These are phyloP conservation scores for Nitzschia sp. DNA, from an alignment of 108 stramenopile species.

Conservation along the genomic window DNA sequence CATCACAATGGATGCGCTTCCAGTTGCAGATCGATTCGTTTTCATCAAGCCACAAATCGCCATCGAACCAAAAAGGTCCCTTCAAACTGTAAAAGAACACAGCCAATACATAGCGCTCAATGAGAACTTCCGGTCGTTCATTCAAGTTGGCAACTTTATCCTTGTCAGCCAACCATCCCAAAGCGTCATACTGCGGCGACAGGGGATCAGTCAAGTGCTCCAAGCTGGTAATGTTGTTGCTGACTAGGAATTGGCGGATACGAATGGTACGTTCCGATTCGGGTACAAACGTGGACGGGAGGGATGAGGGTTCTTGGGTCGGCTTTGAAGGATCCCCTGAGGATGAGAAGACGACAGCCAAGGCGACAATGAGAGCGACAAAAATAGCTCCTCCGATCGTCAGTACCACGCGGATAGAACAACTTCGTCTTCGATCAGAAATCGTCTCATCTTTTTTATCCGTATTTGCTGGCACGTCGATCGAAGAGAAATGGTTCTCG, in stretches of 20 bases:
- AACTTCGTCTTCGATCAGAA: too few relatives aligned
- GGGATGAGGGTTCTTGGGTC: neutral
- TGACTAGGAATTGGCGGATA: neutral
- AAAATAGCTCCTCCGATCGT: too few relatives aligned
- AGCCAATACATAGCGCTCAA: slow-evolving; percentile 4
- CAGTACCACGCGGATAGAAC: too few relatives aligned
- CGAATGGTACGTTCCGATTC: slow-evolving; percentile 3
- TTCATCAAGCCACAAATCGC: neutral
- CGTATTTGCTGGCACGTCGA: too few relatives aligned
- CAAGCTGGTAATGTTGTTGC: neutral
- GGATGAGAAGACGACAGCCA: too few relatives aligned
- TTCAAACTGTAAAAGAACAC: slow-evolving; percentile 8
- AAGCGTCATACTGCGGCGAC: slow-evolving; percentile 1
- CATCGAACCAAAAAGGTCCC: neutral
- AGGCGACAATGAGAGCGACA: too few relatives aligned
- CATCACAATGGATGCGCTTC: neutral
- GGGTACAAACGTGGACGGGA: neutral
- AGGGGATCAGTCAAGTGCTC: neutral
- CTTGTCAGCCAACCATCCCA: slow-evolving; percentile 1
- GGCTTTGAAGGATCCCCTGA: neutral
- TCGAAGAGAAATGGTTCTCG: too few relatives aligned
- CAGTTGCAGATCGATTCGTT: neutral
- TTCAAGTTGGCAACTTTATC: neutral
- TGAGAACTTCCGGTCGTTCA: neutral
- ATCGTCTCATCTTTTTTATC: too few relatives aligned